A percentile compares a stretch with the other conserved stretches of the same genome.
Evolutionary conservation across 306 rosid genomes (phyloP).

Genomic region (Potentilla sterilis): DNA sequence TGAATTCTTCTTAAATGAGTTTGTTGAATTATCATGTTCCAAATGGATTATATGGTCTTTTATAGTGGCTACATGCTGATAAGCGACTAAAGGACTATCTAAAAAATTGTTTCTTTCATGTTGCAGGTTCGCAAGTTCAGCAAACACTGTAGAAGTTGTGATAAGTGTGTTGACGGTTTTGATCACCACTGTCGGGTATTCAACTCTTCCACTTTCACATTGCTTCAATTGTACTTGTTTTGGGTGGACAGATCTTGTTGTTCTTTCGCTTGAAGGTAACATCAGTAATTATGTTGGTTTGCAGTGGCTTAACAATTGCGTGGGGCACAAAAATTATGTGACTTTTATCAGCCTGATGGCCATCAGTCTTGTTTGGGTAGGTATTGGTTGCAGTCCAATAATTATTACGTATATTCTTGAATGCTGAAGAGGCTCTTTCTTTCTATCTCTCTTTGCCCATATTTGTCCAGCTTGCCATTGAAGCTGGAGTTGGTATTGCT

Average conservation of each 20-base stretch:
- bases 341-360: constrained; percentile 94
- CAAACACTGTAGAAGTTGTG: constrained; percentile 98
- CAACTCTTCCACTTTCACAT: constrained; percentile 2
- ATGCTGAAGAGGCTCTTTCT: constrained; percentile 18
- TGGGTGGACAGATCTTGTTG: constrained; percentile 21
- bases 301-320: constrained; percentile 99
- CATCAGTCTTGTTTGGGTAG: constrained; percentile 83
- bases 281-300: constrained; percentile 35
- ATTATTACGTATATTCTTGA: constrained; percentile 13
- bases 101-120: constrained; percentile 15
- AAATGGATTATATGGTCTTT: neutral
- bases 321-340: constrained; percentile 83
- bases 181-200: constrained; percentile 98
- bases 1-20: neutral
- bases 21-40: neutral
- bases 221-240: constrained; percentile 24
- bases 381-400: constrained; percentile 35
- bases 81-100: neutral
- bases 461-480: constrained; percentile 72
- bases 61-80: neutral
- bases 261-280: constrained; percentile 27
- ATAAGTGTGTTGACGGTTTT: constrained; percentile 93
- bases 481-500: constrained; percentile 92
- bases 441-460: constrained; percentile 15
- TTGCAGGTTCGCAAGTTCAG: constrained; percentile 94